These are phyloP conservation scores for Fusarium domesticum DNA, from an alignment of 2,329 filamentous ascomycete genomes.

Conservation along the genomic window DNA sequence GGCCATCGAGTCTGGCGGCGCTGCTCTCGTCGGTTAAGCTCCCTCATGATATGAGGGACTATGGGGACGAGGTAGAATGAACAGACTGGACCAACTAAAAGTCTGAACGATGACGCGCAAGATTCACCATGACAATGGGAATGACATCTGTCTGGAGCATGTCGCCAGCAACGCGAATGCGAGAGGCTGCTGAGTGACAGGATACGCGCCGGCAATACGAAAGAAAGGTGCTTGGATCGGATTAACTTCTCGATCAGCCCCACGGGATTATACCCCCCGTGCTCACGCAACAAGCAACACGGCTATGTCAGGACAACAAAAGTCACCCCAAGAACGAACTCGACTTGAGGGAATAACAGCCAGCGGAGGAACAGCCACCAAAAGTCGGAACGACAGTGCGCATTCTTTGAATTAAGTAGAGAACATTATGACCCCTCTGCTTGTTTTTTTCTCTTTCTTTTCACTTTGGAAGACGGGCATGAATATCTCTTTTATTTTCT, in stretches of 20 bases:
- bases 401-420: neutral
- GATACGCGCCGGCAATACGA: neutral
- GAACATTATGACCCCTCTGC: neutral
- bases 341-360: neutral
- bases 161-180: neutral
- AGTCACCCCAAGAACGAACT: neutral
- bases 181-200: neutral
- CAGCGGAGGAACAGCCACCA: neutral
- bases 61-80: neutral
- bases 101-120: neutral
- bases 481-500: neutral
- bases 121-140: neutral
- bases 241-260: neutral
- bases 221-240: neutral
- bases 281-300: neutral
- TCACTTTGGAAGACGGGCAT: neutral
- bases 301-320: neutral
- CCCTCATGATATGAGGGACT: neutral
- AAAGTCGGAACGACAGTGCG: neutral
- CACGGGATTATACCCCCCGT: neutral
- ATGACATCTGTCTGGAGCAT: neutral
- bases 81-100: neutral
- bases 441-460: neutral
- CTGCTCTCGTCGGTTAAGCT: conserved; percentile 50
- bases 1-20: conserved; percentile 90